Evolutionary conservation across 169 alveolate species (phyloP), one percentile per base, ranked within the genome.

Genomic region (Hepatocystis sp.): DNA sequence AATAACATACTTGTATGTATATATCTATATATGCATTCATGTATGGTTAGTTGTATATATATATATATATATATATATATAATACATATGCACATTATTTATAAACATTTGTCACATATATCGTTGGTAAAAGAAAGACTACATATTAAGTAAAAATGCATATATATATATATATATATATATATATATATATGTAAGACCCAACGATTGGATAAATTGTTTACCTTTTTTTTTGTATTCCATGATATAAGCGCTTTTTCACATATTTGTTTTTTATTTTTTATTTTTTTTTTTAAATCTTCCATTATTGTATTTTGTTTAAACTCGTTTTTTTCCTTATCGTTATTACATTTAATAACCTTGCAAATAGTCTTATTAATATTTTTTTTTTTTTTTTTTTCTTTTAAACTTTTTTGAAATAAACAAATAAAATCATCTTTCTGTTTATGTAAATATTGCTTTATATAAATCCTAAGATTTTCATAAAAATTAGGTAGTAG

Each of bases 401-500:
- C 86, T 46, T 25, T 13, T 10, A 71, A 27, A 19, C 64, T 25
- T 49, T 40, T 56, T 56, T 71, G 36, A 56, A 71, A 71, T 28
- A 40, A 56, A 19, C 65, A 42, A 11, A 71, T 34, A 27, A 56
- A 19, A 39, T 55, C 32, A 28, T 11, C 13, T 56, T 28, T 71
- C 23, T 39, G 39, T 71, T 71, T 71, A 19, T 56, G 42, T 61
- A 71, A 71, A 56, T 71, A 71, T 10, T 71, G 13, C 46, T 47
- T 71, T 60, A 71, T 51, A 55, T 71, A 71, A 23, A 39, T 36
- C 11, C 46, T 28, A 11, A 71, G n/a, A 71, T 71, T 42, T 56
- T 71, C 71, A 47, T 71, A 42, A 71, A 71, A 71, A 49, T 71
- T n/a, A 30, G 86, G 86, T 4, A 71, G 27, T 71, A 23, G 28